Percentiles rank a stretch among this genome's conserved stretches.
These are phyloP conservation scores for Saksenaea oblongispora DNA, from an alignment of 371 early-diverging fungal species.

Conservation along the genomic window DNA sequence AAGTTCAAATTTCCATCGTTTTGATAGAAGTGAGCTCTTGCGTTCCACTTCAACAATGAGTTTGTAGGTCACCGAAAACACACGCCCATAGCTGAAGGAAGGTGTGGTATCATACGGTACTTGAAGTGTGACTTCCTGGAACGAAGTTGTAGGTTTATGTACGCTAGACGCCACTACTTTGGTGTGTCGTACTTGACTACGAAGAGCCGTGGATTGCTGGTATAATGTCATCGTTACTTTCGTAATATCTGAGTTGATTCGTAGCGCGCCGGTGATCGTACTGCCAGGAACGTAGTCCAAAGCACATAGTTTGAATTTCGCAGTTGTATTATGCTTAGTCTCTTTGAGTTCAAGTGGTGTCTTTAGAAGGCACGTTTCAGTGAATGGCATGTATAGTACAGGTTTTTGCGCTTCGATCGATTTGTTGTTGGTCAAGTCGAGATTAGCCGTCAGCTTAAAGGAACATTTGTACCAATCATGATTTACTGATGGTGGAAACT, in stretches of 20 bases:
- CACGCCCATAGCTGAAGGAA: slow-evolving; percentile 4
- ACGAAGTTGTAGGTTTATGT: neutral
- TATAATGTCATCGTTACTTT: neutral
- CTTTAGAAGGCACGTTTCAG: slow-evolving; percentile 35
- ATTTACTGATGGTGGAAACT: slow-evolving; percentile 39
- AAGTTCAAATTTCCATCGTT: slow-evolving; percentile 12
- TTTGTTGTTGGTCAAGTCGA: slow-evolving; percentile 16
- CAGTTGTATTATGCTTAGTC: slow-evolving; percentile 1
- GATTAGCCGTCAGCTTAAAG: slow-evolving; percentile 30
- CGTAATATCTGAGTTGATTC: neutral
- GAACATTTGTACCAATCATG: slow-evolving; percentile 22
- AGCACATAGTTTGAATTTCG: slow-evolving; percentile 15
- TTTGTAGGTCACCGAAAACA: slow-evolving; percentile 1
- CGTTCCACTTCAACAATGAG: neutral
- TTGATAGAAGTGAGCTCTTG: neutral
- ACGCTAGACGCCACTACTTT: neutral
- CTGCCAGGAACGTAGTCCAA: slow-evolving; percentile 37
- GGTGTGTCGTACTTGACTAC: neutral
- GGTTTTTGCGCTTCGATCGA: neutral
- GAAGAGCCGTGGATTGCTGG: neutral
- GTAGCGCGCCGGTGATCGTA: slow-evolving; percentile 7
- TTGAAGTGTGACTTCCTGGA: neutral
- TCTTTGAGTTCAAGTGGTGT: slow-evolving; percentile 16
- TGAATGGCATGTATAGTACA: slow-evolving; percentile 37
- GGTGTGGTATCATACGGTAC: neutral